A percentile compares a stretch with the other conserved stretches of the same genome.
Evolutionary conservation across 139 green algal genomes (phyloP).

Genomic region (Gonium pectorale): DNA sequence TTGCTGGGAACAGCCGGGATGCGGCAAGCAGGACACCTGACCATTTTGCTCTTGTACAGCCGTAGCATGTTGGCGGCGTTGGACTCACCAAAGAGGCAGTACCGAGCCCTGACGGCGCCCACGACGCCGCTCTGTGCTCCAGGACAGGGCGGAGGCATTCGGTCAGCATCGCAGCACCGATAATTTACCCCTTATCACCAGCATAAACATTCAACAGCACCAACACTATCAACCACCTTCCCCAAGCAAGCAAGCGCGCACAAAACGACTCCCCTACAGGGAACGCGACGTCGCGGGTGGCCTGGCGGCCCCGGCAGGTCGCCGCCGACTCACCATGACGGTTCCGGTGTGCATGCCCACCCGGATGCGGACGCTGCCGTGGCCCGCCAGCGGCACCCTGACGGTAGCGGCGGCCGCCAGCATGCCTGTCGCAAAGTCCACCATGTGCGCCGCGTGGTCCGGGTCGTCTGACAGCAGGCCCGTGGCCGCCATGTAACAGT

Average conservation of each 20-base stretch:
- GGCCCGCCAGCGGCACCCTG: conserved; percentile 15
- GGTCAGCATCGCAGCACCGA: not conserved
- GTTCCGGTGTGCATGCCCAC: conserved; percentile 33
- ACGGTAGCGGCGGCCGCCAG: conserved; percentile 28
- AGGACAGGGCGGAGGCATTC: not conserved
- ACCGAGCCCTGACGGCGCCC: conserved; percentile 53
- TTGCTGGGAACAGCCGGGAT: too few species aligned
- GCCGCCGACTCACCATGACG: conserved; percentile 24
- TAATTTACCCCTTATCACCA: too few species aligned
- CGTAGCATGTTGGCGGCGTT: too few species aligned
- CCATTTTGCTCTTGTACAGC: too few species aligned
- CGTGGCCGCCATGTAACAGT: conserved; percentile 51
- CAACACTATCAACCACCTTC: too few species aligned
- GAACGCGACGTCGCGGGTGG: too few species aligned
- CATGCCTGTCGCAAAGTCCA: conserved; percentile 37
- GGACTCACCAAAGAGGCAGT: conserved; percentile 68
- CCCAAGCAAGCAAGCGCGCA: too few species aligned
- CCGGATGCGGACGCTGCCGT: conserved; percentile 40
- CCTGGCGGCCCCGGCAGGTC: not conserved
- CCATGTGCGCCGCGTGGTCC: conserved; percentile 40
- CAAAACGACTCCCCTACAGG: too few species aligned
- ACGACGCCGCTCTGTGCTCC: conserved; percentile 42
- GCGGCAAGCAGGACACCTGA: too few species aligned
- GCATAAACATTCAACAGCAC: too few species aligned
- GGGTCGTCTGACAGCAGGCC: conserved; percentile 48